phyloP scores from a whole-genome alignment of 2,329 filamentous ascomycete genomes.

The Trichoderma koningii region DNA sequence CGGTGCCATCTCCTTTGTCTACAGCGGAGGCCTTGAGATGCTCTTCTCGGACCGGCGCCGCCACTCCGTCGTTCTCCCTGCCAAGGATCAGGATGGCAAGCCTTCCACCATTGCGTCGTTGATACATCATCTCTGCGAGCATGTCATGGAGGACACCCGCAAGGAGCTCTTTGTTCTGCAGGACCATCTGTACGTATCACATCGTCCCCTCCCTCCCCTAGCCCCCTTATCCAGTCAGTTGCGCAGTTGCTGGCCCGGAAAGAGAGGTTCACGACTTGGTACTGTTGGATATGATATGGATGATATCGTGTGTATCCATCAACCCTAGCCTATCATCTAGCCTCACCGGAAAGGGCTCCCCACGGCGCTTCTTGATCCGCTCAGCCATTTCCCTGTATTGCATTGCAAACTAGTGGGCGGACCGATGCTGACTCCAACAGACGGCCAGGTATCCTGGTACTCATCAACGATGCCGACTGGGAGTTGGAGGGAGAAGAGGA shows the following conservation, averaged over 20 bases:
- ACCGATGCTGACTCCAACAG: conserved; percentile 48
- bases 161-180: conserved; percentile 90
- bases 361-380: conserved; percentile 3
- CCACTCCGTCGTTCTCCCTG: conserved; percentile 70
- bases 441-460: conserved; percentile 89
- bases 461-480: conserved; percentile 99
- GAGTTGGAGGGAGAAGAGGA: conserved; percentile 93
- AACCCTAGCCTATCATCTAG: background rate
- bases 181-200: conserved; percentile 73
- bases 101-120: conserved; percentile 73
- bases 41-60: conserved; percentile 83
- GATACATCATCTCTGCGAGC: conserved; percentile 74
- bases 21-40: conserved; percentile 87
- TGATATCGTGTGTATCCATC: background rate
- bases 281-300: background rate
- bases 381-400: background rate
- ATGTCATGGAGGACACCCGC: conserved; percentile 81
- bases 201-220: conserved; percentile 15
- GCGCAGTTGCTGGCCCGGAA: background rate
- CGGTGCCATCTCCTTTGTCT: conserved; percentile 28
- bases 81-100: conserved; percentile 58
- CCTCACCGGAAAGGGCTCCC: background rate
- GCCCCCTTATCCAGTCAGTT: background rate
- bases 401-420: background rate
- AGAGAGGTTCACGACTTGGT: background rate